Evolutionary conservation across 192 early-diverging fungal species (phyloP), one percentile per base, ranked within the genome.

Genomic region (Backusella tuberculispora): DNA sequence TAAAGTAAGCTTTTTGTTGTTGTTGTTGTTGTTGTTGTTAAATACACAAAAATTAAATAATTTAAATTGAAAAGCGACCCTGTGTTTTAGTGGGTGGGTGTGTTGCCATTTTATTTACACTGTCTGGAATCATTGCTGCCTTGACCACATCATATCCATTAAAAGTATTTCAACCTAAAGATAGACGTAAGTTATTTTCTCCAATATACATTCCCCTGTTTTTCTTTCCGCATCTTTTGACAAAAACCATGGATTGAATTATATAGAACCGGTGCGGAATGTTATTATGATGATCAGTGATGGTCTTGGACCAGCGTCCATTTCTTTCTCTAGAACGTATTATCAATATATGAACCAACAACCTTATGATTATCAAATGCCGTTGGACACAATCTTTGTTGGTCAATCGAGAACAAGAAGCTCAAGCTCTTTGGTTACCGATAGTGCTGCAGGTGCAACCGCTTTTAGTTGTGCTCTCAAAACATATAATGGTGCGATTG

Each of bases 391-490:
- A 48, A 90, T 93, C 21, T 84, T 89, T 68, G 92, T 98, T 15
- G 97, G 98, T n/a, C 80, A 91, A 21, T 96, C 95, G 21, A 90
- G 98, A 43, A 99, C 98, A 6, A 86, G 93, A 50, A 94, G 92
- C 48, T 89, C 89, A 63, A 71, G 75, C 82, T 93, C 92, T 46
- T 82, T 98, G 37, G 88, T 99, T 6, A 99, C 98, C 0, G 98
- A 99, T 83, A 95, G 93, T 47, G 98, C 98, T 10, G 97, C 98
- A 29, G 98, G 97, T 9, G 98, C 97, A 0, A 99, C 98, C 1
- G 98, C 98, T 3, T 98, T 95, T 75, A 87, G 96, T 15, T 98
- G 97, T 79, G 90, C 84, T 14, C 77, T 90, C 38, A 99, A 99
- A 83, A 86, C 95, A 2, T 98, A 96, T 83, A 99, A 99, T 81